These are phyloP conservation scores for Eucalyptus marginata DNA, from an alignment of 345 rosid species.

Conservation along the genomic window DNA sequence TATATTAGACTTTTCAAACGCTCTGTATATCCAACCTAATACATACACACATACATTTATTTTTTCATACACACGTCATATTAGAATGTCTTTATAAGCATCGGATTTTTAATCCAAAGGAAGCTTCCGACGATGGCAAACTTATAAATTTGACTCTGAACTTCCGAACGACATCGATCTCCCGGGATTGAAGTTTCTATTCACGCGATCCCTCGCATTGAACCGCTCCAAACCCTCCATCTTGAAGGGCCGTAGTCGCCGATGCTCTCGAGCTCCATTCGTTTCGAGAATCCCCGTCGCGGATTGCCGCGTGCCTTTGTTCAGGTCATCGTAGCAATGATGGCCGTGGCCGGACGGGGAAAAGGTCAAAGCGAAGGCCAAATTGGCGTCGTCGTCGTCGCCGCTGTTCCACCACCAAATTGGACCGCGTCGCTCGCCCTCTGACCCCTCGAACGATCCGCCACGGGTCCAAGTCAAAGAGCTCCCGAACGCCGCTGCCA, in stretches of 20 bases:
- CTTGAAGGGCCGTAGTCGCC: neutral
- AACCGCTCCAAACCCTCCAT: neutral
- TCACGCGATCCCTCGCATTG: neutral
- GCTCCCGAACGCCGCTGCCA: neutral
- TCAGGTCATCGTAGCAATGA: too few relatives aligned
- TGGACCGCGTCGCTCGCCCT: neutral
- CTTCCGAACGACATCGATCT: neutral
- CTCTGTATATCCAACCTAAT: rapidly evolving
- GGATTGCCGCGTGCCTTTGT: neutral
- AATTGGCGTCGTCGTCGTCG: neutral
- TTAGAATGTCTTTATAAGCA: neutral
- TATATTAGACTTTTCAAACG: neutral
- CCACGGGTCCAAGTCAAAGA: neutral
- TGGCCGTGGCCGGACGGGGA: neutral
- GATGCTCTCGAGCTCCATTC: neutral
- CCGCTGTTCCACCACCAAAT: neutral
- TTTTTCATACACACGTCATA: neutral
- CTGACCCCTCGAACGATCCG: neutral
- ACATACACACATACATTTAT: neutral
- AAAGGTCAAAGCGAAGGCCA: neutral
- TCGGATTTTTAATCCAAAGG: neutral
- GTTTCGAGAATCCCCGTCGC: neutral
- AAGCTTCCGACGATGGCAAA: rapidly evolving
- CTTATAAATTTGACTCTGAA: neutral
- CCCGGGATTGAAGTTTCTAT: neutral